phyloP scores from a whole-genome alignment of 2,329 filamentous ascomycete species.

The Exophiala alcalophila region DNA sequence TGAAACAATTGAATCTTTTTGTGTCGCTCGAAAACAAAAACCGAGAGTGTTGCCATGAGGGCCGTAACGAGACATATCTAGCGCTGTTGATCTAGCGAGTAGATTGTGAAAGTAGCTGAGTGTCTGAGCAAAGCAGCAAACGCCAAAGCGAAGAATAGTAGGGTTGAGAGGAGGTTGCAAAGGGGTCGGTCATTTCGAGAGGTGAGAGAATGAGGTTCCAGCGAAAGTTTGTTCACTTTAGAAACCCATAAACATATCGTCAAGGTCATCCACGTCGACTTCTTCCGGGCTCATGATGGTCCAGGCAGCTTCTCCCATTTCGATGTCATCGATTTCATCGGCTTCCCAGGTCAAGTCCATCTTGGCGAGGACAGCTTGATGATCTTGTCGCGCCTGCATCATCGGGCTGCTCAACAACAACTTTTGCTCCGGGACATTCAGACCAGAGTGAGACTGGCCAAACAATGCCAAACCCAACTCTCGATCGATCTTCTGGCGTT shows the following conservation, averaged over 20 bases:
- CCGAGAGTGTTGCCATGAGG: no score
- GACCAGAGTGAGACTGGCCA: slow-evolving; percentile 42
- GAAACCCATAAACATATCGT: slow-evolving; percentile 71
- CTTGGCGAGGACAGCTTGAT: slow-evolving; percentile 29
- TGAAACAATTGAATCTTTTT: no score
- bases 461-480: slow-evolving; percentile 40
- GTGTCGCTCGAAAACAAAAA: no score
- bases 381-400: slow-evolving; percentile 26
- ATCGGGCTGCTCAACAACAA: slow-evolving; percentile 39
- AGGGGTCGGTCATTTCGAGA: no score
- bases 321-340: slow-evolving; percentile 43
- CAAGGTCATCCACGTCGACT: slow-evolving; percentile 89
- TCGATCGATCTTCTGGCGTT: slow-evolving; percentile 45
- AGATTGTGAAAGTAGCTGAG: no score
- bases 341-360: slow-evolving; percentile 45
- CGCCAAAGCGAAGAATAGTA: no score
- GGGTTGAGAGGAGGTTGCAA: no score
- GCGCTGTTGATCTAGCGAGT: no score
- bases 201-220: no score
- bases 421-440: slow-evolving; percentile 49
- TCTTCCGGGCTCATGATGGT: slow-evolving; percentile 73
- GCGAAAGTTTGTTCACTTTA: no score
- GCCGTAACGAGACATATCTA: no score
- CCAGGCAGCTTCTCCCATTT: slow-evolving; percentile 52
- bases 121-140: no score